Conservation (phyloP, 2,329 filamentous ascomycete species). For the Cladosporium sp. region DNA sequence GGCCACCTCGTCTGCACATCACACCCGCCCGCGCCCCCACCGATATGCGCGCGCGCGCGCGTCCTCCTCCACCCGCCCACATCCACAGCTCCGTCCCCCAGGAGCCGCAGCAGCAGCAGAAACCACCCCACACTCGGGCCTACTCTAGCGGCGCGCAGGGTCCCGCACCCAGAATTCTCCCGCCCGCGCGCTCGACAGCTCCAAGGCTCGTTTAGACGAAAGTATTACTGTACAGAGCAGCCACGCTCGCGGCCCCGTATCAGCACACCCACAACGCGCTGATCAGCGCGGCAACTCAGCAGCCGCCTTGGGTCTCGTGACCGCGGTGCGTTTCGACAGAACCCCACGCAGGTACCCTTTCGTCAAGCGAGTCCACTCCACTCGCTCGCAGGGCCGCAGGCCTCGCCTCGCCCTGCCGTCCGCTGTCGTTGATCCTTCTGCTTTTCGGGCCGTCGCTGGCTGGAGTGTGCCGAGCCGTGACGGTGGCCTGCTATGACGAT, state of each 20-base stretch:
- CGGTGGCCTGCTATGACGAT: too few species aligned
- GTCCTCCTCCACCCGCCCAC: not conserved
- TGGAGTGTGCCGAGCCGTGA: too few species aligned
- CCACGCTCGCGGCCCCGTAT: not conserved
- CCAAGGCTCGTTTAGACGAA: not conserved
- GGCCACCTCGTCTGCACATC: too few species aligned
- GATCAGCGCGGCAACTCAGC: not conserved
- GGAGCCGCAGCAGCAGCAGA: too few species aligned
- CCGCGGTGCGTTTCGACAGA: not conserved
- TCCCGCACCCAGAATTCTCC: not conserved
- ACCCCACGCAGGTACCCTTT: conserved; percentile 9
- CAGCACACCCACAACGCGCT: too few species aligned
- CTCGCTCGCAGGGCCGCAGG: too few species aligned
- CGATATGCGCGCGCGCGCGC: too few species aligned
- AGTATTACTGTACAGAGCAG: not conserved
- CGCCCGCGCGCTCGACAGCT: conserved; percentile 3
- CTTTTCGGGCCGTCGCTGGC: too few species aligned
- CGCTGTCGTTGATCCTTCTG: too few species aligned
- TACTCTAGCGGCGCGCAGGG: conserved; percentile 5
- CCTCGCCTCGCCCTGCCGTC: too few species aligned
- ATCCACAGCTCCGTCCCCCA: not conserved
- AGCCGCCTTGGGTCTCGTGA: conserved; percentile 2
- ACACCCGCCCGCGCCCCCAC: not conserved
- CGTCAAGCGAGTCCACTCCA: too few species aligned
- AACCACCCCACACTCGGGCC: conserved; percentile 1